Percentiles rank a stretch among this genome's conserved stretches.
These are phyloP conservation scores for Russula brevipes DNA, from an alignment of 768 basidiomycete species.

Conservation along the genomic window DNA sequence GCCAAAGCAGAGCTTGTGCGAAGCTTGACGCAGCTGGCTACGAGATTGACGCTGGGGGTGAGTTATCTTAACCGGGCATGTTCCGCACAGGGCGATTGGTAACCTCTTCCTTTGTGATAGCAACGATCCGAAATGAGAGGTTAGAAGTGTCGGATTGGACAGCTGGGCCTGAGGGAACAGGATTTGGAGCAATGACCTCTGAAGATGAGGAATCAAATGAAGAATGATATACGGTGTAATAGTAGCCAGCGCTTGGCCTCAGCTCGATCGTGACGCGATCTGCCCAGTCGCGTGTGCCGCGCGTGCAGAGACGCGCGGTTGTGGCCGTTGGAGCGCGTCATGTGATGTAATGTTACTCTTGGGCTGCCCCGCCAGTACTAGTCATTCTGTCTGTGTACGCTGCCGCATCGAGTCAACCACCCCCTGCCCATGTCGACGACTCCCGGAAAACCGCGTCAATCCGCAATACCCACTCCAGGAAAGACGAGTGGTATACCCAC, in stretches of 20 bases:
- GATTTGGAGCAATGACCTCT: constrained; percentile 25
- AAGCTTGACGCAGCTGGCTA: constrained; percentile 77
- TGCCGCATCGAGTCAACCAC: neutral
- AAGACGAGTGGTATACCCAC: constrained; percentile 55
- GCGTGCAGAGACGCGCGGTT: constrained; percentile 14
- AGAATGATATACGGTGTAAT: constrained; percentile 8
- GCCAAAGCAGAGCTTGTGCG: constrained; percentile 59
- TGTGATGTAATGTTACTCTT: constrained; percentile 10
- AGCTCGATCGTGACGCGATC: neutral
- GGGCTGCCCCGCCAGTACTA: neutral
- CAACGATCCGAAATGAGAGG: constrained; percentile 51
- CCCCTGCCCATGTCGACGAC: constrained; percentile 37
- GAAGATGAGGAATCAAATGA: constrained; percentile 28
- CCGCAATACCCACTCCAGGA: constrained; percentile 46
- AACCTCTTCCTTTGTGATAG: constrained; percentile 31
- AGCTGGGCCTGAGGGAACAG: constrained; percentile 31
- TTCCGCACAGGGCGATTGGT: neutral
- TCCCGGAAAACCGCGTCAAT: constrained; percentile 40
- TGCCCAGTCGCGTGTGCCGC: neutral
- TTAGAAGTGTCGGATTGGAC: constrained; percentile 56
- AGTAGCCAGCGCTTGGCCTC: neutral
- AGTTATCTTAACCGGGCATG: neutral
- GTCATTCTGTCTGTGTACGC: too few species aligned
- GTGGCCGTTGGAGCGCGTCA: constrained; percentile 17
- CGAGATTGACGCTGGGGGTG: constrained; percentile 58